phyloP scores from a whole-genome alignment of 73 alveolate species.

The Paramecium pentaurelia region DNA sequence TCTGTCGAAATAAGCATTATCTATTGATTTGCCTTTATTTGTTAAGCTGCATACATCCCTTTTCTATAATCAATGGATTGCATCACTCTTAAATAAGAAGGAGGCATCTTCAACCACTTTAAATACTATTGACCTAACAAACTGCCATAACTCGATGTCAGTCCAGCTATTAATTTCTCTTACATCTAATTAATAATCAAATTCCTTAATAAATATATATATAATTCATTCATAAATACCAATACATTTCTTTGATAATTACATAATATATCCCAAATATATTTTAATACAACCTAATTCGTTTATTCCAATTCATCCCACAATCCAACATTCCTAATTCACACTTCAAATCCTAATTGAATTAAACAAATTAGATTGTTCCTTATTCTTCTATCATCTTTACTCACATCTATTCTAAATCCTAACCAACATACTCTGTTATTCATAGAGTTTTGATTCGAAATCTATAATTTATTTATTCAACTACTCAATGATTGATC shows the following conservation, averaged over 20 bases:
- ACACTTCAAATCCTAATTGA: too few species aligned
- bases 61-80: not conserved
- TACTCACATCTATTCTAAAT: too few species aligned
- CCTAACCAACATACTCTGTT: too few species aligned
- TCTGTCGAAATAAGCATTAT: constrained; percentile 9
- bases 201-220: not conserved
- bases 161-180: constrained; percentile 4
- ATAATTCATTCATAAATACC: not conserved
- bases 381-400: too few species aligned
- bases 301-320: not conserved
- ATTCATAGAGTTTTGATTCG: not conserved
- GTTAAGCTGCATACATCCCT: not conserved
- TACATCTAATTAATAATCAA: not conserved
- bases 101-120: constrained; percentile 24
- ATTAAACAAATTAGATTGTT: too few species aligned
- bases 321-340: too few species aligned
- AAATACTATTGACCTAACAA: not conserved
- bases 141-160: not conserved
- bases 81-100: not conserved
- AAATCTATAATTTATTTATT: not conserved
- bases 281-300: not conserved
- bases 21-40: not conserved
- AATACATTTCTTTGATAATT: not conserved
- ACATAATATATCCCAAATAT: not conserved
- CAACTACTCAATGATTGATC: not conserved